A percentile compares a stretch with the other conserved stretches of the same genome.
phyloP scores from a whole-genome alignment of 768 basidiomycete genomes.

The Phylloporus sp. region DNA sequence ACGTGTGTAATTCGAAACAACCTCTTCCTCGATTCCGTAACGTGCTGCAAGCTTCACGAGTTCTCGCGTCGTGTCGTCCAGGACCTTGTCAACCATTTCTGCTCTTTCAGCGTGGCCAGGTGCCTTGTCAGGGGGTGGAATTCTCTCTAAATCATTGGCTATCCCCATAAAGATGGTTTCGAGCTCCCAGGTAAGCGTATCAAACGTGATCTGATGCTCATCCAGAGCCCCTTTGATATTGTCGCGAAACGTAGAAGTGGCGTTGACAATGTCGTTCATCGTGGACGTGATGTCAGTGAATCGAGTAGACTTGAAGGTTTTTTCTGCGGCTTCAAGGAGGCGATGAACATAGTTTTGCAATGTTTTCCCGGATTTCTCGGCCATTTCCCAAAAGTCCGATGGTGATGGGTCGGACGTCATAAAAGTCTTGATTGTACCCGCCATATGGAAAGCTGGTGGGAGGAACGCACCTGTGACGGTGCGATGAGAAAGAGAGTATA shows the following conservation, averaged over 20 bases:
- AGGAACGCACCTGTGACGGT: not conserved
- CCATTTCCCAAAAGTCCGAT: constrained; percentile 12
- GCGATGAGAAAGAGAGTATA: not conserved
- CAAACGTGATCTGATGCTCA: constrained; percentile 3
- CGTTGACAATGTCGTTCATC: constrained; percentile 10
- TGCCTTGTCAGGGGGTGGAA: not conserved
- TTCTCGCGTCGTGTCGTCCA: constrained; percentile 2
- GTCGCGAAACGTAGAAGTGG: constrained; percentile 11
- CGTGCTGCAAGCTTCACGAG: not conserved
- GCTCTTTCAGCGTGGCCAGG: constrained; percentile 3
- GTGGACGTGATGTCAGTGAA: constrained; percentile 2
- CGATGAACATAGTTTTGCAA: constrained; percentile 3
- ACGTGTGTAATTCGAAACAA: not conserved
- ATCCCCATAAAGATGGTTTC: constrained; percentile 6
- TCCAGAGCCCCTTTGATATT: constrained; percentile 7
- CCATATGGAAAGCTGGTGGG: not conserved
- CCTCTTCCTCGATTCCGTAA: constrained; percentile 6
- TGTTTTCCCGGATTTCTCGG: not conserved
- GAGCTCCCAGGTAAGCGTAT: constrained; percentile 7
- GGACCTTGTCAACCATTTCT: constrained; percentile 3
- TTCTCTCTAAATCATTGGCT: constrained; percentile 1
- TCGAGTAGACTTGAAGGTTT: constrained; percentile 1
- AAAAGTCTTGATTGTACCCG: not conserved
- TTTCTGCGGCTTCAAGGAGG: constrained; percentile 1
- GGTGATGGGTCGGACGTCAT: not conserved